Evolutionary conservation across 306 rosid species (phyloP), one percentile per base, ranked within the genome.

Genomic region (Betula pendula): DNA sequence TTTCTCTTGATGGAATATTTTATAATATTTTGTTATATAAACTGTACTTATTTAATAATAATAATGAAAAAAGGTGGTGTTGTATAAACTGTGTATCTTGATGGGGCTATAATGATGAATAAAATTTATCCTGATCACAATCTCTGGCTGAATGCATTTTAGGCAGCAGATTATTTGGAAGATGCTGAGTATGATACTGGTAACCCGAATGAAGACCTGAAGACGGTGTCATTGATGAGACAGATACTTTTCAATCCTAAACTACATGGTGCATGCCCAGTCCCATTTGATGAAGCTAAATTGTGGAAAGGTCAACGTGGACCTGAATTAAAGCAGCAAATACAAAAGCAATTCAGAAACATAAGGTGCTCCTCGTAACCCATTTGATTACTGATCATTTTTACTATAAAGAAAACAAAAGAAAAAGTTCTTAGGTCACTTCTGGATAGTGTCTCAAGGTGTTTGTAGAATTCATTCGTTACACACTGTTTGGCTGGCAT

Each of bases 281-380:
- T 95, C 68, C 99, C 99, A 65, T 95, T 90, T 82, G 97, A 90
- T 78, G 99, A 95, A 89, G 97, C 99, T 77, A 95, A 91, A 81
- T 82, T 95, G 87, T 95, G 99, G 99, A 89, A 87, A 81, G 99
- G 97, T 76, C 92, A 92, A 79, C 85, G 92, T n/a, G n/a, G n/a
- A 83, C 99, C 99, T 70, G 97, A 95, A 84, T 85, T 95, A 48
- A 95, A 92, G 80, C 97, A 83, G 84, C 84, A 87, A 81, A 89
- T 95, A 81, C 99, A 95, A 73, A 90, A 88, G 5, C 97, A 95
- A 84, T 95, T 95, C 92, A 87, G 92, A 85, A 95, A 95, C 83
- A 95, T 95, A 70, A 89, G 99, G 99, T 92, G 83, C 33, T 33
- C 68, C n/a, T n/a, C n/a, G n/a, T n/a, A n/a, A n/a, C n/a, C n/a